phyloP scores from a whole-genome alignment of 768 basidiomycete species.

The Krasilnikovozyma curviuscula region DNA sequence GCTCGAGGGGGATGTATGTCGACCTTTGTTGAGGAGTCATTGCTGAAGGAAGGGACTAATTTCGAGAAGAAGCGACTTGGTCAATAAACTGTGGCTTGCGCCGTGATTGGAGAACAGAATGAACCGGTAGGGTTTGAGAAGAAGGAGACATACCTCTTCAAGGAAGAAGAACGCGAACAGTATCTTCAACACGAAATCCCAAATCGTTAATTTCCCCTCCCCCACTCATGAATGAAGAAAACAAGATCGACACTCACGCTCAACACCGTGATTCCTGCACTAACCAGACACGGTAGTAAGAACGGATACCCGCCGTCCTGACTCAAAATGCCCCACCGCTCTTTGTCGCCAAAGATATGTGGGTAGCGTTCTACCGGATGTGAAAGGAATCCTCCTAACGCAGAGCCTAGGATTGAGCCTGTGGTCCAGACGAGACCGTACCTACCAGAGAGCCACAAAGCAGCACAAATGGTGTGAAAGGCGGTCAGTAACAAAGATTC shows the following conservation, averaged over 20 bases:
- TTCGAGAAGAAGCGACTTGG: too few species aligned
- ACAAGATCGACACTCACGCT: not conserved
- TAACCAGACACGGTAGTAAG: slow-evolving; percentile 2
- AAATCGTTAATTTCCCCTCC: not conserved
- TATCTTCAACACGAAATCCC: not conserved
- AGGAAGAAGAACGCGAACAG: slow-evolving; percentile 1
- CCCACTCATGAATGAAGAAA: not conserved
- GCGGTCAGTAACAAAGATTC: not conserved
- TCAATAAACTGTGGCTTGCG: too few species aligned
- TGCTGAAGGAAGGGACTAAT: too few species aligned
- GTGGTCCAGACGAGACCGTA: not conserved
- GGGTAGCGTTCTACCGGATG: slow-evolving; percentile 6
- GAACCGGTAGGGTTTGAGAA: not conserved
- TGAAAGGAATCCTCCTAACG: slow-evolving; percentile 1
- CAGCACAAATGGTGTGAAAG: not conserved
- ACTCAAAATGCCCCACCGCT: too few species aligned
- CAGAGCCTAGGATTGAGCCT: slow-evolving; percentile 1
- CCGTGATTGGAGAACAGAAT: not conserved
- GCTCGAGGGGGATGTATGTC: too few species aligned
- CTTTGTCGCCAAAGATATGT: not conserved
- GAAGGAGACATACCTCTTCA: not conserved
- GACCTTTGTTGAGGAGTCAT: too few species aligned
- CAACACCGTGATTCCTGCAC: not conserved
- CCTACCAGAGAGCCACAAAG: not conserved
- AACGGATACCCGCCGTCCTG: too few species aligned